Conservation (phyloP, 2,329 filamentous ascomycete species). For the Lachnum nothofagi region DNA sequence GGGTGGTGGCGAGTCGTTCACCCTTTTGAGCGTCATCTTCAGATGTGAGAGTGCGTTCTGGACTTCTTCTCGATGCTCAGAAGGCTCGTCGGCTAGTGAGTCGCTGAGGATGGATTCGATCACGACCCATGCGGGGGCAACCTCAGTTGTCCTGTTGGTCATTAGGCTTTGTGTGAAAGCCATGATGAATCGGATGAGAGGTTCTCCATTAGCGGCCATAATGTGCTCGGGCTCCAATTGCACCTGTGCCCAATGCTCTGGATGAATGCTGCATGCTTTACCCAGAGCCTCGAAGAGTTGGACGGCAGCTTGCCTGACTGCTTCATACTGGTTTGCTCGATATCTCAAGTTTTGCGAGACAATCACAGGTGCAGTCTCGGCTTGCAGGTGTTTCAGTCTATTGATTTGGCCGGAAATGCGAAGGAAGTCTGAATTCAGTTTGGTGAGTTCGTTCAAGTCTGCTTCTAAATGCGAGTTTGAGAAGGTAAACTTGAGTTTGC, state of each 20-base stretch:
- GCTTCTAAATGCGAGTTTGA: not conserved
- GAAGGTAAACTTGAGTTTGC: constrained; percentile 1
- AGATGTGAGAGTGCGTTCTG: constrained; percentile 1
- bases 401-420: not conserved
- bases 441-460: not conserved
- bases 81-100: not conserved
- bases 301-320: not conserved
- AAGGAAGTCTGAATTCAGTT: not conserved
- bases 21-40: constrained; percentile 1
- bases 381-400: not conserved
- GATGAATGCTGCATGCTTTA: not conserved
- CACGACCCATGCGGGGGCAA: not conserved
- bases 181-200: constrained; percentile 2
- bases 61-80: not conserved
- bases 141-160: not conserved
- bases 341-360: not conserved
- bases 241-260: constrained; percentile 1
- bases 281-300: constrained; percentile 1
- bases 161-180: constrained; percentile 2
- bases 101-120: constrained; percentile 1
- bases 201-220: not conserved
- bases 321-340: not conserved
- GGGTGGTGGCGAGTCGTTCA: not conserved
- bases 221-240: constrained; percentile 1
- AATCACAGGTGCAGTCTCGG: not conserved